Conservation (phyloP, 176 grass and related monocot genomes). For the Rhynchospora tenuis region DNA sequence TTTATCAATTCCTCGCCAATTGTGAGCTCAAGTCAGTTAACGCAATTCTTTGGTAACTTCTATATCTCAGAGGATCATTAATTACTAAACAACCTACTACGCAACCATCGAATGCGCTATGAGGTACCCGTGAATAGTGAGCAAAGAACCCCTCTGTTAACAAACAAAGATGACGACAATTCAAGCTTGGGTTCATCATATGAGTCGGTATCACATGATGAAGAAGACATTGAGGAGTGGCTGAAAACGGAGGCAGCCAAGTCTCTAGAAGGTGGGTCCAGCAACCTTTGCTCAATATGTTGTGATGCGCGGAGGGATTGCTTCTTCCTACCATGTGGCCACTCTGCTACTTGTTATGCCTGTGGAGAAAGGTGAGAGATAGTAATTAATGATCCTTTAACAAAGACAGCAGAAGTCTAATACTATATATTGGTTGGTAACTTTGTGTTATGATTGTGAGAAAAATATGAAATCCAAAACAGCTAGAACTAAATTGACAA, state of each 20-base stretch:
- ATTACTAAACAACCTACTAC: constrained; percentile 28
- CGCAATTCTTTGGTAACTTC: neutral
- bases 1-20: neutral
- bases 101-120: neutral
- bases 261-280: constrained; percentile 13
- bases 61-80: neutral
- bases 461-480: neutral
- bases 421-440: neutral
- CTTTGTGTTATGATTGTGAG: neutral
- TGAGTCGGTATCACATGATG: constrained; percentile 66
- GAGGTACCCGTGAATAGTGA: neutral
- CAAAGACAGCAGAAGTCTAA: neutral
- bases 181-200: constrained; percentile 71
- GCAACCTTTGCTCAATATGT: constrained; percentile 40
- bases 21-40: neutral
- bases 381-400: neutral
- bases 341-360: constrained; percentile 53
- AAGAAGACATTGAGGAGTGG: constrained; percentile 26
- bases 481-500: neutral
- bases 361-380: constrained; percentile 48
- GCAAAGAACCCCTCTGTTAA: constrained; percentile 26
- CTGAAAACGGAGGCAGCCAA: constrained; percentile 6
- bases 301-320: constrained; percentile 51
- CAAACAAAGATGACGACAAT: constrained; percentile 51
- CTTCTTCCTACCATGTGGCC: constrained; percentile 76